Conservation (phyloP, 2,329 filamentous ascomycete species). For the Pyrenophora tritici-repentis region DNA sequence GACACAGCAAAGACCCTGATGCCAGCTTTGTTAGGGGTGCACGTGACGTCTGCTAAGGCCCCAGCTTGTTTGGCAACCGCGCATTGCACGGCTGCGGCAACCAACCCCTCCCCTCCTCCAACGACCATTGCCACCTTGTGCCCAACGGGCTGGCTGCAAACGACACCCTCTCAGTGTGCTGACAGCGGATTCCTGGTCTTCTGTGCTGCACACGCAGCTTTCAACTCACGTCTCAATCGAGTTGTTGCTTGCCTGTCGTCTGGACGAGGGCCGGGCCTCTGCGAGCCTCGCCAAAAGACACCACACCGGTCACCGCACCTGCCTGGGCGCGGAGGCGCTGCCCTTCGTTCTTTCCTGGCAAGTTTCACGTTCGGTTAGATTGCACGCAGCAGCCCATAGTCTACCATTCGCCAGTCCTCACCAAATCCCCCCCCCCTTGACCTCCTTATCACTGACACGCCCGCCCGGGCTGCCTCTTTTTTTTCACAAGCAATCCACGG, state of each 20-base stretch:
- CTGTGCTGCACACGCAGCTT: no score
- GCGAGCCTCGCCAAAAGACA: neutral
- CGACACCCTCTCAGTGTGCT: no score
- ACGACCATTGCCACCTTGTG: neutral
- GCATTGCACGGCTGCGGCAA: neutral
- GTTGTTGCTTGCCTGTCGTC: neutral
- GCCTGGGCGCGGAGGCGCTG: conserved; percentile 16
- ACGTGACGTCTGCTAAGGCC: neutral
- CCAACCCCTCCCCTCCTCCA: neutral
- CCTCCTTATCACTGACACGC: no score
- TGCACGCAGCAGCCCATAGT: conserved; percentile 31
- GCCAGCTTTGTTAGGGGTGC: no score
- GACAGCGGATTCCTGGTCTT: no score
- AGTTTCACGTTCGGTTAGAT: conserved; percentile 44
- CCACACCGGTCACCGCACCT: conserved; percentile 10
- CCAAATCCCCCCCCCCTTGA: no score
- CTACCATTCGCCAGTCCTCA: conserved; percentile 27
- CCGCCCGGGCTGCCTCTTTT: conserved; percentile 13
- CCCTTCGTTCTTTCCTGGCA: conserved; percentile 25
- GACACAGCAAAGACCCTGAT: no score
- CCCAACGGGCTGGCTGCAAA: no score
- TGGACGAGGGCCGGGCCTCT: no score
- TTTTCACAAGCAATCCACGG: no score
- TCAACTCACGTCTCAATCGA: neutral
- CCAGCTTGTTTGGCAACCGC: neutral